Conservation (phyloP, 2,329 filamentous ascomycete genomes). For the Xylariomycetidae sp. region DNA sequence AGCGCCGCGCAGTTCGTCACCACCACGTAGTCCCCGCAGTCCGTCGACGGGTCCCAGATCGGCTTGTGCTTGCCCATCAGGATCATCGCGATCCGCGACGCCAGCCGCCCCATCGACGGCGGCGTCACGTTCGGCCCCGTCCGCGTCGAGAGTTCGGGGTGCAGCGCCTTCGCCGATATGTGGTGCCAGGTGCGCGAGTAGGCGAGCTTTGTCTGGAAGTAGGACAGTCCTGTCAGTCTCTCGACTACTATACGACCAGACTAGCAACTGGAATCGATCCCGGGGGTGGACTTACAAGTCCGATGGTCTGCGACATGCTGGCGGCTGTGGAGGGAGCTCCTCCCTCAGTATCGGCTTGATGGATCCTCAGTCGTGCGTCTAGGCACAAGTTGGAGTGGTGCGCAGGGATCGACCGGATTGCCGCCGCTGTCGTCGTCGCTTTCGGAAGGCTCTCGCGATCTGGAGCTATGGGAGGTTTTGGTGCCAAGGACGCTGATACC, state of each 20-base stretch:
- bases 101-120: constrained; percentile 83
- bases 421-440: too few relatives aligned
- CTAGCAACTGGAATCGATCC: too few relatives aligned
- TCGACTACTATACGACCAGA: too few relatives aligned
- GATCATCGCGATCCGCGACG: constrained; percentile 76
- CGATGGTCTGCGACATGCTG: constrained; percentile 73
- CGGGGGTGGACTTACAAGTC: constrained; percentile 52
- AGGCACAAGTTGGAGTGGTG: neutral
- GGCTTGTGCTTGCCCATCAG: constrained; percentile 99
- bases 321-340: constrained; percentile 22
- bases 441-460: constrained; percentile 4
- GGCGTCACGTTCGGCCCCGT: constrained; percentile 53
- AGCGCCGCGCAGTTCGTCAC: constrained; percentile 84
- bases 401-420: neutral
- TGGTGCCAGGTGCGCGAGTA: constrained; percentile 96
- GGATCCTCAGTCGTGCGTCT: too few relatives aligned
- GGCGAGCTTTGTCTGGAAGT: constrained; percentile 76
- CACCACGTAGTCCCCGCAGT: constrained; percentile 98
- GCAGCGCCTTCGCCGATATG: constrained; percentile 63
- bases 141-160: constrained; percentile 53
- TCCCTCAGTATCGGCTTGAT: constrained; percentile 26
- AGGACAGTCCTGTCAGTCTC: too few relatives aligned
- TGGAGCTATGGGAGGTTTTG: constrained; percentile 5
- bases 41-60: constrained; percentile 92
- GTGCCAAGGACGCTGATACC: constrained; percentile 5